Conservation (phyloP, 2,329 filamentous ascomycete genomes). For the Aspergillus pseudoviridinutans region DNA sequence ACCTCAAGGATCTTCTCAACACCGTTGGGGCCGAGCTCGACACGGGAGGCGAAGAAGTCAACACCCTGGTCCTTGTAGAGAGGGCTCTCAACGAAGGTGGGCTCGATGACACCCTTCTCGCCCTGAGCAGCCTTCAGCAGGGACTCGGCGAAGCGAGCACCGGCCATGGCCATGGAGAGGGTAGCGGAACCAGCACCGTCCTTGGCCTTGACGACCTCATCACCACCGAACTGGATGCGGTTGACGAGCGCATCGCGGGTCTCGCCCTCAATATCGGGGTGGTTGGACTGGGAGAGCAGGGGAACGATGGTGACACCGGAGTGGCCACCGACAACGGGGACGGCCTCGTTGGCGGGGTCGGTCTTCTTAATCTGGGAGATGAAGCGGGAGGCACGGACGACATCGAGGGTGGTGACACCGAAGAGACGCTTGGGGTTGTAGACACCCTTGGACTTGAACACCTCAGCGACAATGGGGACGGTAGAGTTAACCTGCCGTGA, state of each 20-base stretch:
- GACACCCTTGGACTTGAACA: constrained; percentile 91
- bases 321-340: constrained; percentile 96
- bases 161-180: constrained; percentile 98
- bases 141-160: constrained; percentile 79
- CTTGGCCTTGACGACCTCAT: constrained; percentile 99
- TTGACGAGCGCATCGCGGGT: constrained; percentile 73
- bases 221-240: constrained; percentile 97
- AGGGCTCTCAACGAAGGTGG: constrained; percentile 93
- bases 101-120: constrained; percentile 92
- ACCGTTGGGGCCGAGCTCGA: constrained; percentile 94
- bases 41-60: constrained; percentile 92
- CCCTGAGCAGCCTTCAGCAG: constrained; percentile 89
- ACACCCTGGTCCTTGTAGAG: constrained; percentile 98
- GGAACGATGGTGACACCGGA: constrained; percentile 97
- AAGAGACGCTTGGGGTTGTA: constrained; percentile 99
- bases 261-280: constrained; percentile 77
- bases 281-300: constrained; percentile 88
- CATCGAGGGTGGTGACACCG: constrained; percentile 98
- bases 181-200: constrained; percentile 95
- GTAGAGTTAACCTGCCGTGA: constrained; percentile 79
- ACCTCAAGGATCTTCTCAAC: constrained; percentile 89
- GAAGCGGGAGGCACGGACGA: constrained; percentile 96
- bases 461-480: constrained; percentile 93
- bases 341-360: constrained; percentile 88
- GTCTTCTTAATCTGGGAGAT: constrained; percentile 89